phyloP scores from a whole-genome alignment of 208 protist species.

The Ichthyophonus hoferi region DNA sequence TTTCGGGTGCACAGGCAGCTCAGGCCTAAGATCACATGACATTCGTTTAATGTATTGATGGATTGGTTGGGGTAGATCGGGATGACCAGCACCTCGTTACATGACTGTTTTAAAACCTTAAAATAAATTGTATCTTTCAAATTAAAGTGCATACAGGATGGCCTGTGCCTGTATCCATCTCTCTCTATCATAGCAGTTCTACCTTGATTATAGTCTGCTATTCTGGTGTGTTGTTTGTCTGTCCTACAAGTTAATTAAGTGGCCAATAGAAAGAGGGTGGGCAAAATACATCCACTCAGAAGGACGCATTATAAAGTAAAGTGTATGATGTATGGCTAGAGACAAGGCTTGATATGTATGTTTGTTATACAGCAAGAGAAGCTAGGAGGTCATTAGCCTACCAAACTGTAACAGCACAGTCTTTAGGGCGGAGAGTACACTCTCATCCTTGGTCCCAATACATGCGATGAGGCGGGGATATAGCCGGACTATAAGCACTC shows the following conservation, averaged over 20 bases:
- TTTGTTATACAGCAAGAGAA: not conserved
- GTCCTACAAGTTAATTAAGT: not conserved
- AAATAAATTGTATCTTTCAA: too few species aligned
- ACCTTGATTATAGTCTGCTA: too few species aligned
- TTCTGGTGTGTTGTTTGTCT: not conserved
- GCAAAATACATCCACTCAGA: not conserved
- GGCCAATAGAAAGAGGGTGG: not conserved
- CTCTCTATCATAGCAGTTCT: too few species aligned
- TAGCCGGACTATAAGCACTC: not conserved
- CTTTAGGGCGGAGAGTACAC: not conserved
- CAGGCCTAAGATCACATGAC: too few species aligned
- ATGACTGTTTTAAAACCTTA: too few species aligned
- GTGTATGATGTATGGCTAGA: not conserved
- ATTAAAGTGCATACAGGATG: too few species aligned
- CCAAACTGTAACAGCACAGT: not conserved
- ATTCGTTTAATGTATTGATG: too few species aligned
- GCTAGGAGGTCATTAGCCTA: not conserved
- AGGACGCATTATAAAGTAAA: not conserved
- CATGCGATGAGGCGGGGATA: not conserved
- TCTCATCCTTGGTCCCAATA: not conserved
- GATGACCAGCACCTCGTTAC: too few species aligned
- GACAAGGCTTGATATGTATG: not conserved
- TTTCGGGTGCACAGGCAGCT: too few species aligned
- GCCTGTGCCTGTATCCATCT: too few species aligned
- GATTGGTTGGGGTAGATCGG: too few species aligned